These are phyloP conservation scores for Nepenthes alata DNA, from an alignment of 179 eudicot genomes.

Conservation along the genomic window DNA sequence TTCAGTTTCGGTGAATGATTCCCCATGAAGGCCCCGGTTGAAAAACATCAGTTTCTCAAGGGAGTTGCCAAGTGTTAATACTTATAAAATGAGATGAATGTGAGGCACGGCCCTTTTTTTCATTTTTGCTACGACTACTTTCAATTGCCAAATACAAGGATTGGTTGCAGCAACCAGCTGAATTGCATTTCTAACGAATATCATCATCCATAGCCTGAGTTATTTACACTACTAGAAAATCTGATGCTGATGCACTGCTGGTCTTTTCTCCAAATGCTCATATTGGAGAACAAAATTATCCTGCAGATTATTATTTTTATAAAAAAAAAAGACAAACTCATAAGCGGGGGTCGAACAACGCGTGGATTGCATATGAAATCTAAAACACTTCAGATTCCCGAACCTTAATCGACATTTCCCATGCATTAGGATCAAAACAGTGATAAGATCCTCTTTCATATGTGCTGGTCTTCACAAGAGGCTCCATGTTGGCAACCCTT, in stretches of 20 bases:
- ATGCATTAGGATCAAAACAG: conserved; percentile 66
- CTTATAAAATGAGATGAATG: too few species aligned
- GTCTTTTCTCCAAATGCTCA: conserved; percentile 57
- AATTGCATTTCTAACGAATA: neutral
- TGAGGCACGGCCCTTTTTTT: too few species aligned
- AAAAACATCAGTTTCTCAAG: too few species aligned
- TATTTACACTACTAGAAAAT: conserved; percentile 17
- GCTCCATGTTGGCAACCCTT: conserved; percentile 52
- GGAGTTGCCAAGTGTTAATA: too few species aligned
- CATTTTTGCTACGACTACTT: too few species aligned
- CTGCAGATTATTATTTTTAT: conserved; percentile 22
- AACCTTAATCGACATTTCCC: conserved; percentile 77
- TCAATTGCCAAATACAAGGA: too few species aligned
- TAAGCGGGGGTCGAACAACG: neutral
- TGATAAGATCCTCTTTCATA: conserved; percentile 71
- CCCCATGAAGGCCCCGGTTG: too few species aligned
- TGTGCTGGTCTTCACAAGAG: conserved; percentile 50
- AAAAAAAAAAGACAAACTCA: neutral
- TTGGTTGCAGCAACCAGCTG: too few species aligned
- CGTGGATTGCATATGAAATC: neutral
- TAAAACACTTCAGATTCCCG: neutral
- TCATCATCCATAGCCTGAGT: neutral
- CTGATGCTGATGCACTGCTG: conserved; percentile 40
- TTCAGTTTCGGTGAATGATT: too few species aligned
- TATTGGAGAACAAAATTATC: conserved; percentile 48